Percentiles rank a stretch among this genome's conserved stretches.
These are phyloP conservation scores for Bertia moriformis DNA, from an alignment of 2,329 filamentous ascomycete species.

Conservation along the genomic window DNA sequence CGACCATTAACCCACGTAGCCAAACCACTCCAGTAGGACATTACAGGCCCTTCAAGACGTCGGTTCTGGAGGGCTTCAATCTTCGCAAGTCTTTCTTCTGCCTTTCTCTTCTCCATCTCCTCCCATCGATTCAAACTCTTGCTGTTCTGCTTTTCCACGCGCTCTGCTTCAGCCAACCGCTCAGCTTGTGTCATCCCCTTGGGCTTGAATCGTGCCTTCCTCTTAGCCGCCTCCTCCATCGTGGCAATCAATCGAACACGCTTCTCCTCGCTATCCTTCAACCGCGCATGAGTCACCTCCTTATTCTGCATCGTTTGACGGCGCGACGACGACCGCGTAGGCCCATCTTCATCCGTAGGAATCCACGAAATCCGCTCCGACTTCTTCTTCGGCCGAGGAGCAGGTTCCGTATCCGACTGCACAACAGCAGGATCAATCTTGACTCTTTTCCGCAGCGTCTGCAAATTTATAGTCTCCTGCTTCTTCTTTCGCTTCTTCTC, in stretches of 20 bases:
- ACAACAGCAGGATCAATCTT: slow-evolving; percentile 1
- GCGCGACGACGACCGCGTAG: slow-evolving; percentile 45
- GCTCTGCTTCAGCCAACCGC: not conserved
- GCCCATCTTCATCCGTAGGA: slow-evolving; percentile 44
- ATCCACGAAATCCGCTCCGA: slow-evolving; percentile 60
- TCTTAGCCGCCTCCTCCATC: slow-evolving; percentile 9
- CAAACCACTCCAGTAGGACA: not conserved
- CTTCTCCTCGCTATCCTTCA: not conserved
- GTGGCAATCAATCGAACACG: not conserved
- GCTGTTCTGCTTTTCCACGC: not conserved
- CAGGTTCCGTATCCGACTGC: not conserved
- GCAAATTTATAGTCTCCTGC: not conserved
- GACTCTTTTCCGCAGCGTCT: not conserved
- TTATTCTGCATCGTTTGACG: slow-evolving; percentile 47
- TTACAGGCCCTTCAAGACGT: not conserved
- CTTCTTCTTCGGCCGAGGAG: slow-evolving; percentile 41
- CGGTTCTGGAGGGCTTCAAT: not conserved
- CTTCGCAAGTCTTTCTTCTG: not conserved
- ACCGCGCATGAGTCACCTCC: slow-evolving; percentile 19
- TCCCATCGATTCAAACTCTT: not conserved
- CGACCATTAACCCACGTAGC: slow-evolving; percentile 1
- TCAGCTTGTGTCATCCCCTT: not conserved
- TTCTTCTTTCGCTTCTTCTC: not conserved
- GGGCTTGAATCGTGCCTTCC: not conserved
- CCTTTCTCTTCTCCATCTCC: not conserved